phyloP scores from a whole-genome alignment of 139 green algal genomes.

The Micromonas commoda region DNA sequence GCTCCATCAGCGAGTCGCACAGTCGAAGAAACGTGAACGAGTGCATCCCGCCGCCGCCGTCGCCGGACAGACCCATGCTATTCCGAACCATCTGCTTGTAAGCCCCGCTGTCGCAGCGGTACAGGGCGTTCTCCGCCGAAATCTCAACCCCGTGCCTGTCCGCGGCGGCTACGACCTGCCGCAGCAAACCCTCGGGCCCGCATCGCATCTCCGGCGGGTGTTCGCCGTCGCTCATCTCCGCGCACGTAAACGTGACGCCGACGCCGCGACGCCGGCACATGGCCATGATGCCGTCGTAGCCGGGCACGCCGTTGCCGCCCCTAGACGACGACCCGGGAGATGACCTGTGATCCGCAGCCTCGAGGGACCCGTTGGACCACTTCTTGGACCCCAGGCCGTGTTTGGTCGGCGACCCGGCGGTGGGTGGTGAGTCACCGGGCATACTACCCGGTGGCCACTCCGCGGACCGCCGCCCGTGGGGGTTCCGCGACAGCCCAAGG shows the following conservation, averaged over 20 bases:
- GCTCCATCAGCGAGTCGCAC: slow-evolving; percentile 7
- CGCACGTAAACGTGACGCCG: slow-evolving; percentile 89
- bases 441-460: too few relatives aligned
- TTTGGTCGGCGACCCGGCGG: too few relatives aligned
- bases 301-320: slow-evolving; percentile 47
- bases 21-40: slow-evolving; percentile 13
- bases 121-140: slow-evolving; percentile 29
- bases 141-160: slow-evolving; percentile 6
- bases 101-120: slow-evolving; percentile 28
- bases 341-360: too few relatives aligned
- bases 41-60: background rate
- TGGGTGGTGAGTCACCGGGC: too few relatives aligned
- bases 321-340: background rate
- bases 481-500: too few relatives aligned
- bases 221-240: slow-evolving; percentile 98
- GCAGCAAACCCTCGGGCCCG: slow-evolving; percentile 8
- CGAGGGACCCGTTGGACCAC: too few relatives aligned
- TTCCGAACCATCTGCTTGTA: slow-evolving; percentile 27
- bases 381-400: too few relatives aligned
- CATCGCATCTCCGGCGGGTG: slow-evolving; percentile 50
- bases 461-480: too few relatives aligned
- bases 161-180: background rate
- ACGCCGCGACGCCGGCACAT: slow-evolving; percentile 50
- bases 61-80: background rate
- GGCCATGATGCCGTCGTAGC: slow-evolving; percentile 59